Evolutionary conservation across 179 eudicot genomes (phyloP).

Genomic region (Amaranthus tricolor): DNA sequence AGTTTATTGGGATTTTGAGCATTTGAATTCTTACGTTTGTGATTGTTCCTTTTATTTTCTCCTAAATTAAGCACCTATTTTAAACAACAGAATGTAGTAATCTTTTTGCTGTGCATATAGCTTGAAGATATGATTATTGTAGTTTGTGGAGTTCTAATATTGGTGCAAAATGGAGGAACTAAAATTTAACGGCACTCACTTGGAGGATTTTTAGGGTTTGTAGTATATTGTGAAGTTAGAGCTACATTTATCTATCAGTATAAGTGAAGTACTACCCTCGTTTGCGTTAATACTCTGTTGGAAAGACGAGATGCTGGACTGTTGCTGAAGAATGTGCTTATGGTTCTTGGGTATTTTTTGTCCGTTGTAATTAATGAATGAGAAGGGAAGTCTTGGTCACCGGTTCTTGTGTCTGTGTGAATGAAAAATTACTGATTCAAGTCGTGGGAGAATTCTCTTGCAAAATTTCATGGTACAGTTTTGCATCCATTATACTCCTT

Average conservation of each 20-base stretch:
- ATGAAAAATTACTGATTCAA: too few species aligned
- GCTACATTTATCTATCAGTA: not conserved
- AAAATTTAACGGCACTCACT: not conserved
- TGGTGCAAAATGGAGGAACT: not conserved
- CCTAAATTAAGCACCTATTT: too few species aligned
- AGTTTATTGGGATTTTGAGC: not conserved
- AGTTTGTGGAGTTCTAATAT: not conserved
- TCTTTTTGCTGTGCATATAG: not conserved
- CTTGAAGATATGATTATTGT: not conserved
- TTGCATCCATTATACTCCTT: too few species aligned
- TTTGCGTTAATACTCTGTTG: not conserved
- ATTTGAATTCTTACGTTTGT: not conserved
- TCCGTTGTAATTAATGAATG: too few species aligned
- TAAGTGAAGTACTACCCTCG: not conserved
- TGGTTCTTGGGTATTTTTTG: not conserved
- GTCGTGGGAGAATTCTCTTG: too few species aligned
- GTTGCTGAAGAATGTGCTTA: not conserved
- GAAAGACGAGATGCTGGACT: not conserved
- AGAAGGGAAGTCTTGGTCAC: not conserved
- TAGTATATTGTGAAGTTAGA: not conserved
- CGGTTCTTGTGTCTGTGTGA: too few species aligned
- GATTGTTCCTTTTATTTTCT: not conserved
- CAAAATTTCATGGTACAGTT: too few species aligned
- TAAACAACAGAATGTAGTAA: not conserved
- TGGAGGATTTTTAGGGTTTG: not conserved